Conservation (phyloP, 768 basidiomycete genomes). For the Cystoderma amianthinum region DNA sequence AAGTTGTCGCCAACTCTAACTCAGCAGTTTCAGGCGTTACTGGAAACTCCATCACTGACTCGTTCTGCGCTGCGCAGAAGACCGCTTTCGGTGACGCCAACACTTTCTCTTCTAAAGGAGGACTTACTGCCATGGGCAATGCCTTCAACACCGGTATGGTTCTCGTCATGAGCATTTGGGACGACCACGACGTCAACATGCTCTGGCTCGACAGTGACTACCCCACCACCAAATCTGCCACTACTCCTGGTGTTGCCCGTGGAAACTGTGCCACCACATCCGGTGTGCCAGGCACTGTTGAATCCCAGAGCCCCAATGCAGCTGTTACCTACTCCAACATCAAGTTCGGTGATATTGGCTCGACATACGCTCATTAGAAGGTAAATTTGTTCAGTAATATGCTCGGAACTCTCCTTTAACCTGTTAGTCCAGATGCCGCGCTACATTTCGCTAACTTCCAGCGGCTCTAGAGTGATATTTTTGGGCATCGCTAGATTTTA, state of each 20-base stretch:
- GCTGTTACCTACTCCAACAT: not conserved
- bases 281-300: not conserved
- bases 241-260: not conserved
- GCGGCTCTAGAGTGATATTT: too few relatives aligned
- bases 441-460: too few relatives aligned
- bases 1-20: constrained; percentile 32
- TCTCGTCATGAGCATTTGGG: constrained; percentile 33
- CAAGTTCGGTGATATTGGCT: constrained; percentile 1
- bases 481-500: too few relatives aligned
- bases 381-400: too few relatives aligned
- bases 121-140: constrained; percentile 22
- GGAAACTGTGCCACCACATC: not conserved
- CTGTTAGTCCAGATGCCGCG: too few relatives aligned
- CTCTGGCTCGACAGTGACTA: constrained; percentile 1
- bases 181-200: constrained; percentile 18
- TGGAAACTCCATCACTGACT: constrained; percentile 30
- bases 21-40: constrained; percentile 27
- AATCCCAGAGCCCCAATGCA: not conserved
- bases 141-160: constrained; percentile 33
- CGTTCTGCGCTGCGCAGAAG: constrained; percentile 32
- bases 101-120: constrained; percentile 29
- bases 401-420: too few relatives aligned
- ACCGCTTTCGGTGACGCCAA: constrained; percentile 31
- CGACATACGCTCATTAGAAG: not conserved
- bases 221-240: not conserved